Percentiles rank a stretch among this genome's conserved stretches.
phyloP scores from a whole-genome alignment of 192 early-diverging fungal genomes.

The Chytriomyces sp. region DNA sequence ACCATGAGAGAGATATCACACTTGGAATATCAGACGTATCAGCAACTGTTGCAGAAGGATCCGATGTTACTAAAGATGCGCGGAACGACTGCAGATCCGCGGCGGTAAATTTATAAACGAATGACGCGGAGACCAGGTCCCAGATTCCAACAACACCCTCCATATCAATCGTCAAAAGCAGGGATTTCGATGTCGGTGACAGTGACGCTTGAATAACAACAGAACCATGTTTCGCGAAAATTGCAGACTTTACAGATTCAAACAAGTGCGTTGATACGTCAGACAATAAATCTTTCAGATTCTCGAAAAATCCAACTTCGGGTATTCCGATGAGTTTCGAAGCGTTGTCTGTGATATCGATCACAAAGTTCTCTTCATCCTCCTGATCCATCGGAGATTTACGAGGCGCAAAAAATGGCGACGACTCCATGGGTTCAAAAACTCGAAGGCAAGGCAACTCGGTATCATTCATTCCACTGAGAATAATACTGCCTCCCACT shows the following conservation, averaged over 20 bases:
- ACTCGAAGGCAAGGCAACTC: not conserved
- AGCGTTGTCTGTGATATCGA: not conserved
- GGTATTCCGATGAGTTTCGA: not conserved
- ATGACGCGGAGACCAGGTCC: not conserved
- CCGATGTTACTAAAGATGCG: not conserved
- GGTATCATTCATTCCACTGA: not conserved
- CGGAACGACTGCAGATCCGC: not conserved
- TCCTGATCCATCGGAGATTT: not conserved
- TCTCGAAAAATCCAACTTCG: not conserved
- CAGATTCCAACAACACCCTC: not conserved
- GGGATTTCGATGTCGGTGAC: constrained; percentile 1
- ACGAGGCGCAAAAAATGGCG: not conserved
- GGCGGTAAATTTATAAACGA: not conserved
- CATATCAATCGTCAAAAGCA: not conserved
- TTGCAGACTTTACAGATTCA: not conserved
- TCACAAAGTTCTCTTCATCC: not conserved
- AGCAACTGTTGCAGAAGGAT: not conserved
- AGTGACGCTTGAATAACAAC: not conserved
- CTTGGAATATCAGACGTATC: not conserved
- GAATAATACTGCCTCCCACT: not conserved
- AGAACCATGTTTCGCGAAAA: not conserved
- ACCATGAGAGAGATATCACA: constrained; percentile 57
- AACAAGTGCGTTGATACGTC: constrained; percentile 6
- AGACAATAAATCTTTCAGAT: not conserved
- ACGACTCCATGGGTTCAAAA: too few relatives aligned